Percentiles rank a stretch among this genome's conserved stretches.
phyloP scores from a whole-genome alignment of 1,139 yeast genomes.

The Sugiyamaella japonica region DNA sequence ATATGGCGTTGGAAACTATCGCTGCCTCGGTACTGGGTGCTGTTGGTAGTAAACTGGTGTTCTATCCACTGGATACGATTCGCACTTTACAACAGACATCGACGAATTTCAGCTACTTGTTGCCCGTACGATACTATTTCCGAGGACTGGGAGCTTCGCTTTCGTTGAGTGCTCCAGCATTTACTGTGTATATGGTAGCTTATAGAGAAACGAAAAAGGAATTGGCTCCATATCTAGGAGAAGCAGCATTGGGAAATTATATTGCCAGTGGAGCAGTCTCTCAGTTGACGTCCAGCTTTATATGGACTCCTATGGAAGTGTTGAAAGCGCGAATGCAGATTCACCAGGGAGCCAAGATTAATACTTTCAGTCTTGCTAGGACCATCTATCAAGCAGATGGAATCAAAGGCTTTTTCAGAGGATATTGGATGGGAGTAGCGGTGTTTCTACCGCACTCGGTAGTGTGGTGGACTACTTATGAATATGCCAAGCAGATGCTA shows the following conservation, averaged over 20 bases:
- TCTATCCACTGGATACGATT: conserved; percentile 44
- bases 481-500: conserved; percentile 16
- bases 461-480: conserved; percentile 45
- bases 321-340: conserved; percentile 48
- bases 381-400: conserved; percentile 42
- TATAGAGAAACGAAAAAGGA: conserved; percentile 44
- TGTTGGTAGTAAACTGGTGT: conserved; percentile 40
- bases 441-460: conserved; percentile 45
- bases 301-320: conserved; percentile 52
- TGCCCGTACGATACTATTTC: conserved; percentile 45
- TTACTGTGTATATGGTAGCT: conserved; percentile 45
- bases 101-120: conserved; percentile 37
- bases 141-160: conserved; percentile 45
- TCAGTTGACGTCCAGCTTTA: conserved; percentile 43
- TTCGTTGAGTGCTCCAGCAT: conserved; percentile 46
- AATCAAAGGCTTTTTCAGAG: conserved; percentile 44
- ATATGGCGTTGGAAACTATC: conserved; percentile 34
- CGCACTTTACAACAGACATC: conserved; percentile 46
- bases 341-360: conserved; percentile 26
- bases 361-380: conserved; percentile 31
- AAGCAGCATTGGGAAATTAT: conserved; percentile 41
- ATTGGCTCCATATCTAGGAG: conserved; percentile 43
- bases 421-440: conserved; percentile 47
- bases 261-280: conserved; percentile 43
- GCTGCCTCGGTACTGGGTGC: conserved; percentile 39